Evolutionary conservation across 2,329 filamentous ascomycete genomes (phyloP).

Genomic region (Botrytis aclada): DNA sequence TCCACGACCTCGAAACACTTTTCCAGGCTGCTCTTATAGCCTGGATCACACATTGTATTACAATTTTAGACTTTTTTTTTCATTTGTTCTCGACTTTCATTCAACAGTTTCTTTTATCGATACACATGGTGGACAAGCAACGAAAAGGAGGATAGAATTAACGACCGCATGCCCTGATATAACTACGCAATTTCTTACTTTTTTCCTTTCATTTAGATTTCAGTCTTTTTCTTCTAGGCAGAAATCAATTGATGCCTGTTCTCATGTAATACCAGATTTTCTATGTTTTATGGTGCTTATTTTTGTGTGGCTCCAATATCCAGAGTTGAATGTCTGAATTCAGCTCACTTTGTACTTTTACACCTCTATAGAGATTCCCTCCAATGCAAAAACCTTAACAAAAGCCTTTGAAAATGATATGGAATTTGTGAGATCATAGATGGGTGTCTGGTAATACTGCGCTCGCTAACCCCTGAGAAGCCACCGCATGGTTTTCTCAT

Average conservation of each 20-base stretch:
- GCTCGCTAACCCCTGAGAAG: conserved; percentile 6
- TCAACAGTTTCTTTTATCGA: background rate
- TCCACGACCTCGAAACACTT: background rate
- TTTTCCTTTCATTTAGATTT: background rate
- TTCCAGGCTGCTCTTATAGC: background rate
- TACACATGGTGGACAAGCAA: conserved; percentile 4
- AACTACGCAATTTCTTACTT: background rate
- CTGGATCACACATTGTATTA: background rate
- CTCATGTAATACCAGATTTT: conserved; percentile 3
- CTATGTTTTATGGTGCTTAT: conserved; percentile 8
- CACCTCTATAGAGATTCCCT: background rate
- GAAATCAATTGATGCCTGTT: conserved; percentile 12
- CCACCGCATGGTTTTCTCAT: background rate
- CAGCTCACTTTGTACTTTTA: conserved; percentile 17
- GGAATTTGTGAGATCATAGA: background rate
- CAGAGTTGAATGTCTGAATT: background rate
- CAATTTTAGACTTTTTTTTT: background rate
- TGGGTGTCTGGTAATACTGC: background rate
- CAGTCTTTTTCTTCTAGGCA: background rate
- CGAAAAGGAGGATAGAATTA: conserved; percentile 9
- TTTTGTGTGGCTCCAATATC: background rate
- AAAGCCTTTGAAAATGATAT: background rate
- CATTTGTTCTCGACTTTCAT: background rate
- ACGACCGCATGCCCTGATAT: conserved; percentile 6
- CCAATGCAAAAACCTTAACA: background rate